Percentiles rank a stretch among this genome's conserved stretches.
Evolutionary conservation across 1,284 basidiomycete genomes (phyloP).

Genomic region (Ganoderma multipileum): DNA sequence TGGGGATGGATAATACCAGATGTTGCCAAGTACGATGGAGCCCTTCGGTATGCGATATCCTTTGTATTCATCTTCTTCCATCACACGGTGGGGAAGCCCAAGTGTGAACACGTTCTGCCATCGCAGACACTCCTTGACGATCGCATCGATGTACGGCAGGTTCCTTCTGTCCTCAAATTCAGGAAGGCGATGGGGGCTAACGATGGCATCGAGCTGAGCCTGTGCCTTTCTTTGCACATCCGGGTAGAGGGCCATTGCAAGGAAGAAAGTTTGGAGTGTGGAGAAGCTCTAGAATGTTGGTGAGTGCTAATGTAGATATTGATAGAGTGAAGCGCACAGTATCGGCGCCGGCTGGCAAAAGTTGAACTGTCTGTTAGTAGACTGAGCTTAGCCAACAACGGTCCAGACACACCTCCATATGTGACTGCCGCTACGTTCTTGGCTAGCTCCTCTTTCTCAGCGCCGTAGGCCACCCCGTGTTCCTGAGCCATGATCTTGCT

Average conservation of each 20-base stretch:
- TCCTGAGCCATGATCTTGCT: slow-evolving; percentile 19
- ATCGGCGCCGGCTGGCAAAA: slow-evolving; percentile 29
- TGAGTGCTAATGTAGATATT: neutral
- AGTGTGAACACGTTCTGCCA: slow-evolving; percentile 42
- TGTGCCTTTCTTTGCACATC: slow-evolving; percentile 45
- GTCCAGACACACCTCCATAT: slow-evolving; percentile 16
- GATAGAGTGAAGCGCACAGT: slow-evolving; percentile 21
- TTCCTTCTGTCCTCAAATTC: slow-evolving; percentile 42
- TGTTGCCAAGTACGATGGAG: slow-evolving; percentile 32
- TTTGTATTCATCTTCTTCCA: slow-evolving; percentile 33
- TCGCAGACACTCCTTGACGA: slow-evolving; percentile 47
- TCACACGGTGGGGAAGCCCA: slow-evolving; percentile 29
- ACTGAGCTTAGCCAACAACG: neutral
- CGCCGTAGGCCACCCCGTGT: slow-evolving; percentile 5
- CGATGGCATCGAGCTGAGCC: slow-evolving; percentile 44
- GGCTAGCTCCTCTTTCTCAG: slow-evolving; percentile 23
- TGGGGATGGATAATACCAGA: slow-evolving; percentile 22
- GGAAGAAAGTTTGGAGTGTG: slow-evolving; percentile 38
- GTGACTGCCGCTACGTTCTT: slow-evolving; percentile 25
- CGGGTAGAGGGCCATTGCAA: slow-evolving; percentile 45
- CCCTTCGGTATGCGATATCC: slow-evolving; percentile 35
- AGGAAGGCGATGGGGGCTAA: slow-evolving; percentile 44
- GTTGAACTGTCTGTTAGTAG: neutral
- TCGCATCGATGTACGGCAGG: slow-evolving; percentile 46
- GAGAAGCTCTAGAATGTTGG: slow-evolving; percentile 22